Percentiles rank a stretch among this genome's conserved stretches.
These are phyloP conservation scores for Silene latifolia DNA, from an alignment of 148 eudicot genomes.

Conservation along the genomic window DNA sequence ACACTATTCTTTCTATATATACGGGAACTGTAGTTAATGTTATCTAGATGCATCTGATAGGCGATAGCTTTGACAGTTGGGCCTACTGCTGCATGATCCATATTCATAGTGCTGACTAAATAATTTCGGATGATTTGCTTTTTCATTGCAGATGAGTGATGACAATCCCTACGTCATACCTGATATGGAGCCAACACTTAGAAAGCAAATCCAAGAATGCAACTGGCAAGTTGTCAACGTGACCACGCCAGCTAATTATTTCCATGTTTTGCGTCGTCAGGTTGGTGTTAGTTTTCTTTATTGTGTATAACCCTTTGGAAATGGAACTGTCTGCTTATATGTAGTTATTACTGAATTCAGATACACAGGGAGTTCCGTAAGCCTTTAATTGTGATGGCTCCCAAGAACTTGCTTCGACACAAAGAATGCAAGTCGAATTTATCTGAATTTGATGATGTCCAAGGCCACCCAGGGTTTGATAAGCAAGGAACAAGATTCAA, in stretches of 20 bases:
- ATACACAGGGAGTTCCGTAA: constrained; percentile 94
- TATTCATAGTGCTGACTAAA: not conserved
- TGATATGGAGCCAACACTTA: constrained; percentile 81
- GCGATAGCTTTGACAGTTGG: not conserved
- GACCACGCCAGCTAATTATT: constrained; percentile 96
- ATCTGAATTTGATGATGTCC: constrained; percentile 91
- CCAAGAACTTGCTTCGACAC: constrained; percentile 95
- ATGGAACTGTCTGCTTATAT: not conserved
- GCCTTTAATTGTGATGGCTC: constrained; percentile 90
- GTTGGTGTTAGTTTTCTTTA: constrained; percentile 33
- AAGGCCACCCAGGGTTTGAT: constrained; percentile 93
- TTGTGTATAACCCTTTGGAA: not conserved
- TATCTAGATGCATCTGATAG: not conserved
- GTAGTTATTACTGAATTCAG: constrained; percentile 31
- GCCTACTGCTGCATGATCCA: not conserved
- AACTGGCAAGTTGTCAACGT: constrained; percentile 98
- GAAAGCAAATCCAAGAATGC: constrained; percentile 92
- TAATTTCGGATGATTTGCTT: constrained; percentile 5
- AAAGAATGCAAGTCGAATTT: constrained; percentile 92
- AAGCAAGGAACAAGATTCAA: constrained; percentile 94
- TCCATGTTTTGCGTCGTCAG: constrained; percentile 95
- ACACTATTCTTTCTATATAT: not conserved
- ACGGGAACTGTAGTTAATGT: not conserved
- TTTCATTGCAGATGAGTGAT: constrained; percentile 76
- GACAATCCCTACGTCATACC: constrained; percentile 86